phyloP scores from a whole-genome alignment of 345 rosid species.

The Reutealis trisperma region DNA sequence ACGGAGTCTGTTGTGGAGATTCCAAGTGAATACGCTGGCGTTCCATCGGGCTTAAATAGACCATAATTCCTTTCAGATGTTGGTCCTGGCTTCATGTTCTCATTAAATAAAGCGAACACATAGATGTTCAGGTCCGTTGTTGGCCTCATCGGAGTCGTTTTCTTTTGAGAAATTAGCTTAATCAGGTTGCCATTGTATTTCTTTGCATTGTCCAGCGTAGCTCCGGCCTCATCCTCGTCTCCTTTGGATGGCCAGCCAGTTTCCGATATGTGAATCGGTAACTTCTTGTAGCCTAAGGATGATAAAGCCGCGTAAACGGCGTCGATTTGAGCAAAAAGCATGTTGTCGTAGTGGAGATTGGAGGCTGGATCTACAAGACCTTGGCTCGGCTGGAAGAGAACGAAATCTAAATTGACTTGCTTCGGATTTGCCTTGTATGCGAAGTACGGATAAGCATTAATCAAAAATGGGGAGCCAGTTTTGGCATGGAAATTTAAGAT shows the following conservation, averaged over 20 bases:
- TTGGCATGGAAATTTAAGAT: slow-evolving; percentile 67
- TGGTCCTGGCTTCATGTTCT: slow-evolving; percentile 94
- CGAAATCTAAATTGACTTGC: slow-evolving; percentile 72
- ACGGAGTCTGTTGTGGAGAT: slow-evolving; percentile 10
- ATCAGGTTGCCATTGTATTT: slow-evolving; percentile 81
- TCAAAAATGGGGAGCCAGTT: slow-evolving; percentile 71
- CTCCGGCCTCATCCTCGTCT: slow-evolving; percentile 80
- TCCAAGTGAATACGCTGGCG: slow-evolving; percentile 65
- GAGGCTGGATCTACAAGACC: slow-evolving; percentile 69
- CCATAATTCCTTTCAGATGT: slow-evolving; percentile 96
- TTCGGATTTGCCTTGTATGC: slow-evolving; percentile 86
- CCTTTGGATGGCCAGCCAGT: slow-evolving; percentile 99
- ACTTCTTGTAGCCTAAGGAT: slow-evolving; percentile 59
- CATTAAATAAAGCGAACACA: slow-evolving; percentile 86
- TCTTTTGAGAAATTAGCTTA: slow-evolving; percentile 55
- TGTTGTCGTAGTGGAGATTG: slow-evolving; percentile 78
- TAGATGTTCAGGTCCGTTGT: slow-evolving; percentile 56
- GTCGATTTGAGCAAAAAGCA: slow-evolving; percentile 91
- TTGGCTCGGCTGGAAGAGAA: slow-evolving; percentile 69
- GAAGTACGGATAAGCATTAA: slow-evolving; percentile 93
- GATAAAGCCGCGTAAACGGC: slow-evolving; percentile 76
- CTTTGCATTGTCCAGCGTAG: slow-evolving; percentile 77
- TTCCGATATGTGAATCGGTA: slow-evolving; percentile 76
- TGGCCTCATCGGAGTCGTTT: slow-evolving; percentile 81
- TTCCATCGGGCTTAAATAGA: slow-evolving; percentile 83